Evolutionary conservation across 2,329 filamentous ascomycete species (phyloP), one percentile per base, ranked within the genome.

Genomic region (Neofusicoccum kwambonambiense): DNA sequence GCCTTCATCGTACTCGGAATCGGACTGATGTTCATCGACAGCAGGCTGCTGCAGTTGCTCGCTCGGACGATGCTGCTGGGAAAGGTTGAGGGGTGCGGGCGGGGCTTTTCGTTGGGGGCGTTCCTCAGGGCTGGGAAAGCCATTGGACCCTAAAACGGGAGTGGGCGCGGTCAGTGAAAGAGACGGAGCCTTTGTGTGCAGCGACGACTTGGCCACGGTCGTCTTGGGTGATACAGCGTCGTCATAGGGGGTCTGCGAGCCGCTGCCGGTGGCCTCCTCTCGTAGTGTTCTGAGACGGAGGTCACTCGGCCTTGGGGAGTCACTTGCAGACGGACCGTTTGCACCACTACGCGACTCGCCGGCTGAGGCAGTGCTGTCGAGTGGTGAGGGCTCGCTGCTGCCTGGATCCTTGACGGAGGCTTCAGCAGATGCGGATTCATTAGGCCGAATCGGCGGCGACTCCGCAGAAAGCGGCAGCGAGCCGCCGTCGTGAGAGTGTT

Each of bases 1-100:
- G 41, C 90, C 84, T 68, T 93, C 90, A 66, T 95, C 92, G 70
- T 93, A 95, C 68, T 96, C 93, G 0, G 91, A 93, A 66, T 92
- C 91, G 0, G 89, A 89, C 8, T 51, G 39, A 12, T 89, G 87
- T n/a, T 89, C 86, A 0, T 79, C 76, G 22, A 79, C 76, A 31
- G 78, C 78, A 2, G 78, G 74, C 51, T 79, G 76, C 51, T 82
- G 77, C 56, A 81, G 73, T 65, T 82, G 81, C 11, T 78, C 74
- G 64, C 78, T 80, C 41, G 80, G 71, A 50, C 73, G 75, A 11
- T 77, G 76, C 17, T 74, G 74, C 67, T 79, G 79, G 22, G 83
- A 84, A 27, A 98, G 82, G 72, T 93, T 89, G 62, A 98, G 78
- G 1, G 94, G 93, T 12, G 92, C 91, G 52, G 94, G 94, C 2